These are phyloP conservation scores for Hyphopichia khmerensis DNA, from an alignment of 1,139 yeast species.

Conservation along the genomic window DNA sequence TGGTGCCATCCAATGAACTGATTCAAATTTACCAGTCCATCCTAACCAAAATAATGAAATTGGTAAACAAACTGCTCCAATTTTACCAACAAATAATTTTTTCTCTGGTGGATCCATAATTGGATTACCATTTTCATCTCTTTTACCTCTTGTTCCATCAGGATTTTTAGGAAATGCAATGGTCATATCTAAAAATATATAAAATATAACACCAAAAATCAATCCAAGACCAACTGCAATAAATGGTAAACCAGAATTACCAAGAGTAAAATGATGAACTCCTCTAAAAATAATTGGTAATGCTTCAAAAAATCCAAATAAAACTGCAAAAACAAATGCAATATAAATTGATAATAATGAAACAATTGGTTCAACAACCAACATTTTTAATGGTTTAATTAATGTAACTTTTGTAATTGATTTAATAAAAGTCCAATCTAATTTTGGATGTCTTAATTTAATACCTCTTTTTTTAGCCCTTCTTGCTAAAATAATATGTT, in stretches of 20 bases:
- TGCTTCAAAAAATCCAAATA: conserved; percentile 78
- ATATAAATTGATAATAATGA: conserved; percentile 63
- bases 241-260: conserved; percentile 67
- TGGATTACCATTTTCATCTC: conserved; percentile 55
- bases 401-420: conserved; percentile 45
- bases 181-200: conserved; percentile 47
- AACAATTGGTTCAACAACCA: conserved; percentile 68
- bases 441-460: conserved; percentile 35
- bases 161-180: conserved; percentile 55
- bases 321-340: conserved; percentile 71
- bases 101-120: conserved; percentile 40
- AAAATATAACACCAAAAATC: conserved; percentile 50
- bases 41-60: conserved; percentile 78
- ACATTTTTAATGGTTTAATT: conserved; percentile 63
- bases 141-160: conserved; percentile 60
- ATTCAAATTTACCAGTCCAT: conserved; percentile 59
- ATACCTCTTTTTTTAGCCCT: conserved; percentile 63
- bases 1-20: conserved; percentile 83
- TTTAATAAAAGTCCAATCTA: conserved; percentile 17
- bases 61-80: conserved; percentile 66
- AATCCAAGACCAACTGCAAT: conserved; percentile 70
- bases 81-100: conserved; percentile 45
- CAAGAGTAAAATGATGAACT: conserved; percentile 55
- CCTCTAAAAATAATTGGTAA: conserved; percentile 71
- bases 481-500: conserved; percentile 52